These are phyloP conservation scores for Nakazawaea siamensis DNA, from an alignment of 805 yeast genomes.

Conservation along the genomic window DNA sequence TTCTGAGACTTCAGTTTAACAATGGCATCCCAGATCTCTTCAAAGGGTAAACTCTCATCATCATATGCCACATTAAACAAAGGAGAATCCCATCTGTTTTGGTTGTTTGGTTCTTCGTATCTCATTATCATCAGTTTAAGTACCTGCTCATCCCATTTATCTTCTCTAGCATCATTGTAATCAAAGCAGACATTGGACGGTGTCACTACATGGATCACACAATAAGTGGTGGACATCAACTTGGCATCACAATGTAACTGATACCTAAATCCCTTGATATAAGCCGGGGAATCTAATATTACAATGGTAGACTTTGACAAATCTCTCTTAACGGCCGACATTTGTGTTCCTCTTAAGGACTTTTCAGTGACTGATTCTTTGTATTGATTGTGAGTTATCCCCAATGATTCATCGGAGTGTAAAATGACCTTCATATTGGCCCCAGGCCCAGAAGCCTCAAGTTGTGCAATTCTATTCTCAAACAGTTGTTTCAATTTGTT, in stretches of 20 bases:
- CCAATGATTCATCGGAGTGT: slow-evolving; percentile 73
- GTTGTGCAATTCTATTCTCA: slow-evolving; percentile 32
- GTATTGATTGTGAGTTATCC: slow-evolving; percentile 62
- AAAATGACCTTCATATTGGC: slow-evolving; percentile 51
- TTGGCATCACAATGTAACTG: slow-evolving; percentile 93
- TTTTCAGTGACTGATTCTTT: slow-evolving; percentile 71
- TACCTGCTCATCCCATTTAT: slow-evolving; percentile 58
- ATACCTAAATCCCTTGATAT: slow-evolving; percentile 92
- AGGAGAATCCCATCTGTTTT: slow-evolving; percentile 92
- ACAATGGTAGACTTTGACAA: slow-evolving; percentile 64
- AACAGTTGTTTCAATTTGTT: slow-evolving; percentile 39
- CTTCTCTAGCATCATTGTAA: slow-evolving; percentile 43
- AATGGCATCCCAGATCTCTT: slow-evolving; percentile 57
- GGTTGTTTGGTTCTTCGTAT: slow-evolving; percentile 87
- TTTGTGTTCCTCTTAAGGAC: slow-evolving; percentile 72
- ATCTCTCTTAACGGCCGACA: slow-evolving; percentile 83
- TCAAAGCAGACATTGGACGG: slow-evolving; percentile 52
- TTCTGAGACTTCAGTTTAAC: slow-evolving; percentile 55
- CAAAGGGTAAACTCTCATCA: slow-evolving; percentile 48
- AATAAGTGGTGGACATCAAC: slow-evolving; percentile 69
- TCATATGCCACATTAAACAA: slow-evolving; percentile 60
- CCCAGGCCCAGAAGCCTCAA: slow-evolving; percentile 38
- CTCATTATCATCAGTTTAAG: slow-evolving; percentile 68
- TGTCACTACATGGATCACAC: slow-evolving; percentile 73
- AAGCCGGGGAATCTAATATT: slow-evolving; percentile 76